Evolutionary conservation across 495 filamentous ascomycete species (phyloP), one percentile per base, ranked within the genome.

Genomic region (Penicillium arizonense): DNA sequence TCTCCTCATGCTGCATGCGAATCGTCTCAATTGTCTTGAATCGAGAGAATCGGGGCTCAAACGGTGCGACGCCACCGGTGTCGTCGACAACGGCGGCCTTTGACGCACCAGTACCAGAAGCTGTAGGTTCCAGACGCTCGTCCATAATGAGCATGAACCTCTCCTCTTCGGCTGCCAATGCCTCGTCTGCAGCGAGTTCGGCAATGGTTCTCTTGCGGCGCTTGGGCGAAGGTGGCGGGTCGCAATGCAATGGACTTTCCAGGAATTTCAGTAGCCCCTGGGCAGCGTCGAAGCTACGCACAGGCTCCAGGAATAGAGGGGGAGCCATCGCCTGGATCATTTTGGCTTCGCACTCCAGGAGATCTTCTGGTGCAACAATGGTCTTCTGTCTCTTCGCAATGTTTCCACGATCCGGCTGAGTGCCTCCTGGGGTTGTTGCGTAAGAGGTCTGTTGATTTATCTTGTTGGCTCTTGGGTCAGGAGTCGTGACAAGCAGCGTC

Each of bases 91-190:
- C 85, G 3, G 83, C 76, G 43, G 87, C 80, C 53, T 84, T 87
- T 2, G 78, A 75, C 20, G 68, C 78, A 36, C 83, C 78, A 13
- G 75, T 78, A 41, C 80, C 74, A 0, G 81, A 78, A 36, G 75
- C 71, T 14, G 79, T 78, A 10, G 86, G 75, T 20, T 84, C 80
- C 40, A 90, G 77, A 12, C 90, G 81, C 59, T 97, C 95, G 50
- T 99, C 94, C 75, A 93, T 85, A 42, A 89, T 87, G 33, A 97
- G 89, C 87, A 97, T 91, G 57, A 91, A 92, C 24, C 89, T 78
- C 65, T 97, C 90, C 64, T 90, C 86, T 40, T 94, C 87, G 10
- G 90, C 91, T 5, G 90, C 90, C 52, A 89, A 74, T 1, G 94
- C 92, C 65, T 97, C 91, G 64, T 97, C 94, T 3, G 91, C 92